phyloP scores from a whole-genome alignment of 2,329 filamentous ascomycete genomes.

The Aspergillus hortae region DNA sequence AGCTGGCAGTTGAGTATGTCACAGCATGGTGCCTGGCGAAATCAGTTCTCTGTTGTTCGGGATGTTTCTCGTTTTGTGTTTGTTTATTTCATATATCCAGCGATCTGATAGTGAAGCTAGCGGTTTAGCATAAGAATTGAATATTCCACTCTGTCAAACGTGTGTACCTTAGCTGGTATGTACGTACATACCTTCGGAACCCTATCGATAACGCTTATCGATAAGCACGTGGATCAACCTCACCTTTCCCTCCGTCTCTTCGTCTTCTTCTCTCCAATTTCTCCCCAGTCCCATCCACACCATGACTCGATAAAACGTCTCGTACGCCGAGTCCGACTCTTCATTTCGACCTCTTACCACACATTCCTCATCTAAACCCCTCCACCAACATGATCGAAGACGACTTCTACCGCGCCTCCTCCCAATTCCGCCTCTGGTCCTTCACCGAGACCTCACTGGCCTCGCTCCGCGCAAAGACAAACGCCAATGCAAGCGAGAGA shows the following conservation, averaged over 20 bases:
- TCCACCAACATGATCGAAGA: conserved; percentile 70
- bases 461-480: conserved; percentile 72
- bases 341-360: neutral
- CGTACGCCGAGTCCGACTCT: neutral
- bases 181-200: neutral
- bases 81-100: neutral
- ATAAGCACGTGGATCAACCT: conserved; percentile 21
- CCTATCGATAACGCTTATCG: conserved; percentile 11
- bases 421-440: conserved; percentile 90
- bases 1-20: conserved; percentile 9
- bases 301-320: neutral
- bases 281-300: neutral
- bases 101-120: neutral
- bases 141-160: neutral
- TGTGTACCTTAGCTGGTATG: neutral
- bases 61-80: neutral
- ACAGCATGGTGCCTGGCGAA: conserved; percentile 33
- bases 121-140: neutral
- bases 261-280: neutral
- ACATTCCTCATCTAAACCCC: neutral
- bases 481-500: conserved; percentile 70
- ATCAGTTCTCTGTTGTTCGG: conserved; percentile 8
- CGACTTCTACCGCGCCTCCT: conserved; percentile 82
- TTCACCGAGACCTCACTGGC: conserved; percentile 72
- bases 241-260: conserved; percentile 5